A percentile compares a stretch with the other conserved stretches of the same genome.
These are phyloP conservation scores for Trichocomaceae sp. DNA, from an alignment of 2,329 filamentous ascomycete genomes.

Conservation along the genomic window DNA sequence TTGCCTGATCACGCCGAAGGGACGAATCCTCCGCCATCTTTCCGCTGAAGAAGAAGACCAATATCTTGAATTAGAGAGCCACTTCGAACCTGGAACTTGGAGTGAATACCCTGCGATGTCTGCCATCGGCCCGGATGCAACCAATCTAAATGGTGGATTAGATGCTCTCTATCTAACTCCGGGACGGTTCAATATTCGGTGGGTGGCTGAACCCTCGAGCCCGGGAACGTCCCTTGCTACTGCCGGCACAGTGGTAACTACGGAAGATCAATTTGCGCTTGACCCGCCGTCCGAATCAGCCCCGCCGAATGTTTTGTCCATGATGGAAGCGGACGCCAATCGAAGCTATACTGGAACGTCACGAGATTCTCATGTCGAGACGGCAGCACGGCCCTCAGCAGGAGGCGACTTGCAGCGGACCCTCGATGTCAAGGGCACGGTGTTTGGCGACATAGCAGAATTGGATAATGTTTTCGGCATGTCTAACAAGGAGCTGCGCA, in stretches of 20 bases:
- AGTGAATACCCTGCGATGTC: conserved; percentile 34
- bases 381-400: conserved; percentile 30
- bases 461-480: conserved; percentile 38
- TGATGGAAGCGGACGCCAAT: conserved; percentile 36
- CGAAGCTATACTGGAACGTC: conserved; percentile 29
- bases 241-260: conserved; percentile 17
- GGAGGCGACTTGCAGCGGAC: conserved; percentile 34
- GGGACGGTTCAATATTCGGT: conserved; percentile 41
- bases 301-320: conserved; percentile 33
- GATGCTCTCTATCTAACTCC: conserved; percentile 41
- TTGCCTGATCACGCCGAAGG: conserved; percentile 41
- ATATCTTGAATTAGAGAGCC: conserved; percentile 41
- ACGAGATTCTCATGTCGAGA: conserved; percentile 29
- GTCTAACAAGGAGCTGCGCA: conserved; percentile 35
- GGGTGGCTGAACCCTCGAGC: conserved; percentile 32
- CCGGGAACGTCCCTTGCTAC: conserved; percentile 6
- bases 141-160: conserved; percentile 39
- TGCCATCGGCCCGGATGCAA: conserved; percentile 35
- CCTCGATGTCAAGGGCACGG: conserved; percentile 27
- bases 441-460: conserved; percentile 27
- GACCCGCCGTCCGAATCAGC: conserved; percentile 16
- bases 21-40: conserved; percentile 40
- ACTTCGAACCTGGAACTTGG: conserved; percentile 23
- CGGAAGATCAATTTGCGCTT: conserved; percentile 19
- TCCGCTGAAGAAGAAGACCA: conserved; percentile 41